Percentiles rank a stretch among this genome's conserved stretches.
These are phyloP conservation scores for Phytophthora megakarya DNA, from an alignment of 352 stramenopile genomes.

Conservation along the genomic window DNA sequence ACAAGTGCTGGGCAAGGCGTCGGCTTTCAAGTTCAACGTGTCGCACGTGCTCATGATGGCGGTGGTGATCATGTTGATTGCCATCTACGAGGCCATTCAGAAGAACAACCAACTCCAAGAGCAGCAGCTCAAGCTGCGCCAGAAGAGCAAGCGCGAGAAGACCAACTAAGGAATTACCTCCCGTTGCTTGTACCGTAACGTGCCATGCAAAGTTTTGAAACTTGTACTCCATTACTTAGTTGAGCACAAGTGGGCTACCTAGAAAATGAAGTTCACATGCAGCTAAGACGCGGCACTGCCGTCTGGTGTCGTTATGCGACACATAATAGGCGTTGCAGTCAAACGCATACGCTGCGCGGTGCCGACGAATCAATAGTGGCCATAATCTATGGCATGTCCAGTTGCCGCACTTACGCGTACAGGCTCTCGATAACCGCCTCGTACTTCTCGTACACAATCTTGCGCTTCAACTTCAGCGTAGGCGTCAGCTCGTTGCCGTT, in stretches of 20 bases:
- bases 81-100: conserved; percentile 78
- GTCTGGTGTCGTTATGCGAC: not conserved
- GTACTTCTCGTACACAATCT: conserved; percentile 93
- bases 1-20: conserved; percentile 74
- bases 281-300: conserved; percentile 4
- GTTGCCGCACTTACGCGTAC: conserved; percentile 67
- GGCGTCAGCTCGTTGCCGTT: conserved; percentile 93
- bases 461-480: conserved; percentile 96
- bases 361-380: conserved; percentile 16
- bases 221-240: conserved; percentile 33
- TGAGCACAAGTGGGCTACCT: conserved; percentile 27
- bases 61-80: conserved; percentile 75
- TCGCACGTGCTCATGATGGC: conserved; percentile 84
- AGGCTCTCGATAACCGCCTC: conserved; percentile 86
- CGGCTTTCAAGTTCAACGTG: conserved; percentile 81
- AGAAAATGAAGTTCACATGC: conserved; percentile 26
- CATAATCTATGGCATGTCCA: conserved; percentile 12
- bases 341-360: conserved; percentile 4
- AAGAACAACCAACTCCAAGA: conserved; percentile 76
- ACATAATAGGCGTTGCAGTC: conserved; percentile 5
- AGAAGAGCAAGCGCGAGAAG: conserved; percentile 55
- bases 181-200: conserved; percentile 13
- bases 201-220: conserved; percentile 23
- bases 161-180: too few species aligned
- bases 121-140: conserved; percentile 57